Conservation (phyloP, 1,284 basidiomycete species). For the Earliella scabrosa region DNA sequence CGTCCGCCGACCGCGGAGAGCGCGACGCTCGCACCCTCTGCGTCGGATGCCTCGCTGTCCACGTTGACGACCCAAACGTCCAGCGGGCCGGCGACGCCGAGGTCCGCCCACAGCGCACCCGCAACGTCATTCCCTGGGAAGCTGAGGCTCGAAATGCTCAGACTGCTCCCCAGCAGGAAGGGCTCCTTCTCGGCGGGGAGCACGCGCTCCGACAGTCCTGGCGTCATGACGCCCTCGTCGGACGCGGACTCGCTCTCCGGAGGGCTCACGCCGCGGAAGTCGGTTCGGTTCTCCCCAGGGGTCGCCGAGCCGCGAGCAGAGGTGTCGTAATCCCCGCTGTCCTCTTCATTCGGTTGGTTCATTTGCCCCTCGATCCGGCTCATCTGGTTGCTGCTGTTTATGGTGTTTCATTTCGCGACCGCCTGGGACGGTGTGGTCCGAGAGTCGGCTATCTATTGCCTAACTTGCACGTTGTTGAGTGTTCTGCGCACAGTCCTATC, state of each 20-base stretch:
- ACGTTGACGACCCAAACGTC: slow-evolving; percentile 51
- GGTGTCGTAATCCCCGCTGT: background rate
- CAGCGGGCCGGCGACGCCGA: slow-evolving; percentile 41
- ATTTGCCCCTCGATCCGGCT: no score
- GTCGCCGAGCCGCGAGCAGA: slow-evolving; percentile 6
- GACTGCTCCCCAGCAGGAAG: slow-evolving; percentile 43
- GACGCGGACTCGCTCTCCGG: slow-evolving; percentile 31
- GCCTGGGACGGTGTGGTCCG: background rate
- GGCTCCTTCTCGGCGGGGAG: slow-evolving; percentile 20
- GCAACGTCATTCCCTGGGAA: slow-evolving; percentile 37
- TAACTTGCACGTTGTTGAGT: background rate
- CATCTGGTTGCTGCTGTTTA: no score
- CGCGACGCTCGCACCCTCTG: slow-evolving; percentile 36
- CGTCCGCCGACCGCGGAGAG: slow-evolving; percentile 36
- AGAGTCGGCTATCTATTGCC: background rate
- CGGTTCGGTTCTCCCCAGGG: slow-evolving; percentile 53
- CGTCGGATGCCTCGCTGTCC: slow-evolving; percentile 50
- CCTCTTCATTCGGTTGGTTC: background rate
- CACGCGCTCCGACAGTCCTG: slow-evolving; percentile 19
- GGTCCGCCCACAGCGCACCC: slow-evolving; percentile 40
- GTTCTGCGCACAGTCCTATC: slow-evolving; percentile 2
- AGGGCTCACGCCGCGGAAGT: slow-evolving; percentile 44
- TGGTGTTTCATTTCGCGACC: background rate
- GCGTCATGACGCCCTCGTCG: slow-evolving; percentile 19
- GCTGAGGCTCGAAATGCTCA: slow-evolving; percentile 50